A percentile compares a stretch with the other conserved stretches of the same genome.
Evolutionary conservation across 306 rosid genomes (phyloP).

Genomic region (Canavalia gladiata): DNA sequence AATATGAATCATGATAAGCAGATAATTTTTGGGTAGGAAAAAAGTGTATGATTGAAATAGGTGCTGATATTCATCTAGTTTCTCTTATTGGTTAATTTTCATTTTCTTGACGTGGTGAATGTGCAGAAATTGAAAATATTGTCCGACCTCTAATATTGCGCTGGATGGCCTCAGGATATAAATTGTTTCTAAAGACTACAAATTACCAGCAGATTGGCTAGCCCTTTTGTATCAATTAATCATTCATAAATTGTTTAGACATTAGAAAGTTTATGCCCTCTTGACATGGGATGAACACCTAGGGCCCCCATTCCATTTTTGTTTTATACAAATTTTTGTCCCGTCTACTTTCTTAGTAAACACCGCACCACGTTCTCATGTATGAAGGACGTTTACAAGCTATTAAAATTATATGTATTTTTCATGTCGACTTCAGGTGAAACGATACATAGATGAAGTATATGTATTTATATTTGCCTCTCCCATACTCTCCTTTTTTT

Average conservation of each 20-base stretch:
- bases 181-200: slow-evolving; percentile 35
- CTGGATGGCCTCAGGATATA: slow-evolving; percentile 56
- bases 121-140: slow-evolving; percentile 86
- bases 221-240: slow-evolving; percentile 36
- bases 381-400: slow-evolving; percentile 25
- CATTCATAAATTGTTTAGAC: slow-evolving; percentile 30
- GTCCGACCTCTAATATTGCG: slow-evolving; percentile 43
- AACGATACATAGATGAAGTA: slow-evolving; percentile 10
- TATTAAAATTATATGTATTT: neutral
- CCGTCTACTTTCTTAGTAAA: neutral
- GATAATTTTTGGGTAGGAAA: slow-evolving; percentile 1
- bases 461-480: neutral
- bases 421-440: slow-evolving; percentile 11
- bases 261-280: slow-evolving; percentile 38
- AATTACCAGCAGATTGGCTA: slow-evolving; percentile 37
- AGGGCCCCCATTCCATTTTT: neutral
- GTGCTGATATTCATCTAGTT: slow-evolving; percentile 7
- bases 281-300: slow-evolving; percentile 23
- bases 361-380: neutral
- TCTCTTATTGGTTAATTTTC: slow-evolving; percentile 25
- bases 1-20: neutral
- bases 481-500: neutral
- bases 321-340: slow-evolving; percentile 40
- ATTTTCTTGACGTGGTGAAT: slow-evolving; percentile 41
- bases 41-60: neutral